These are phyloP conservation scores for Takashimella tepidaria DNA, from an alignment of 1,284 basidiomycete species.

Conservation along the genomic window DNA sequence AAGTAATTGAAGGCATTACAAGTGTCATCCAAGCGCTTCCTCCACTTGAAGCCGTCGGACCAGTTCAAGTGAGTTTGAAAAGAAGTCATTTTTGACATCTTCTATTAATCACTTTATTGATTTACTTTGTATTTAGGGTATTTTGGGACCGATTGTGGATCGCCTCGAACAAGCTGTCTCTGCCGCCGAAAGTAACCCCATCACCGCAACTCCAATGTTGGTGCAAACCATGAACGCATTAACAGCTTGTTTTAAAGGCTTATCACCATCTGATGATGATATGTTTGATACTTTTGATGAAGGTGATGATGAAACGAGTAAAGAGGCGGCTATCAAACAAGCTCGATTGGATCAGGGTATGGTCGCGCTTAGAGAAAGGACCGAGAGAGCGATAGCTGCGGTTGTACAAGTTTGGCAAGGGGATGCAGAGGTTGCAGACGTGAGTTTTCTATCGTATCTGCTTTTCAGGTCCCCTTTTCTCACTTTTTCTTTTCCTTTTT, in stretches of 20 bases:
- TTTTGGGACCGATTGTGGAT: constrained; percentile 67
- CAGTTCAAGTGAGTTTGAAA: constrained; percentile 58
- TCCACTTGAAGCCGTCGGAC: constrained; percentile 65
- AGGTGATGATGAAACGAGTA: constrained; percentile 49
- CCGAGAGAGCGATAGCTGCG: constrained; percentile 58
- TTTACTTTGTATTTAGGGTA: constrained; percentile 61
- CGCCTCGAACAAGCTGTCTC: constrained; percentile 60
- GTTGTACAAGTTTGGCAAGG: constrained; percentile 68
- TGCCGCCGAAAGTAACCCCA: constrained; percentile 28
- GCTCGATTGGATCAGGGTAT: constrained; percentile 64
- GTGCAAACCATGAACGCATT: constrained; percentile 66
- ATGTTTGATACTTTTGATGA: constrained; percentile 51
- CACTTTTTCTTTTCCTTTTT: too few species aligned
- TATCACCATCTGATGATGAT: constrained; percentile 69
- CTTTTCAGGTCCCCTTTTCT: too few species aligned
- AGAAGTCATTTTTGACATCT: too few species aligned
- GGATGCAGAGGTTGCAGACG: constrained; percentile 69
- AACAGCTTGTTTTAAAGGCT: constrained; percentile 73
- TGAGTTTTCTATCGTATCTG: too few species aligned
- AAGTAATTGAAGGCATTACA: constrained; percentile 81
- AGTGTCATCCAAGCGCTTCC: constrained; percentile 83
- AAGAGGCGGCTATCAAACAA: constrained; percentile 48
- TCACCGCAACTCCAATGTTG: constrained; percentile 11
- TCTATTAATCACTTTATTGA: too few species aligned
- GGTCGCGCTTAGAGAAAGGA: constrained; percentile 58